Base-by-base conservation (phyloP, 805 yeast genomes). In the Pichia insulana region DNA sequence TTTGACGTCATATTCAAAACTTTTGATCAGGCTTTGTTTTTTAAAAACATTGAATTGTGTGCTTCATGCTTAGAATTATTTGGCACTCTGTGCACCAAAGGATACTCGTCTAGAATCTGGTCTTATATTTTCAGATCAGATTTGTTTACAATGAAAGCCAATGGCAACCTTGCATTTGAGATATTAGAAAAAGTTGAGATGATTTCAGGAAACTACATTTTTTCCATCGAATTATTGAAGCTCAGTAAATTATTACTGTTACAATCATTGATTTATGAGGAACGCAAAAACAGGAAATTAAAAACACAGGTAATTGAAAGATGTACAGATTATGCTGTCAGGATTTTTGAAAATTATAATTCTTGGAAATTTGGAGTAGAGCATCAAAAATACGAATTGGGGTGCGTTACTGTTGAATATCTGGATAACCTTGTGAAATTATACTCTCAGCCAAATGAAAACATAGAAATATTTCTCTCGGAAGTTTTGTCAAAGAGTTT, bases 31-130 rank as follows among this genome's bases (percentile, higher is more conserved):
- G 74, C 83, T 0, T 61, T 83, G 42, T 81, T 74, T 48, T 64
- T 71, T 18, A 68, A 85, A 52, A 65, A 76, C 42, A 61, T 73
- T 6, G 51, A 61, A 0, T 54, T 77, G 0, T 59, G 78, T 19
- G 64, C 68, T 18, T 59, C 68, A 1, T 65, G 79, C 13, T 52
- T 78, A 17, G 58, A 69, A 10, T 70, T 84, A 18, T 62, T 86
- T 26, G 61, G 69, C 1, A 65, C 71, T 0, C 15, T 65, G 74
- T 32, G 65, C 67, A 32, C 65, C 64, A 37, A 61, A 25, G 57
- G 74, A 6, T 73, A 69, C 32, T 76, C 94, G 0, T 70, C 73
- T 45, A 68, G 86, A 43, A 82, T 88, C 3, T 89, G 96, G 96
- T 73, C 87, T 0, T 81, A 81, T 53, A 59, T 90, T 12, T 71